These are phyloP conservation scores for Pichia sp. DNA, from an alignment of 1,139 yeast genomes.

Conservation along the genomic window DNA sequence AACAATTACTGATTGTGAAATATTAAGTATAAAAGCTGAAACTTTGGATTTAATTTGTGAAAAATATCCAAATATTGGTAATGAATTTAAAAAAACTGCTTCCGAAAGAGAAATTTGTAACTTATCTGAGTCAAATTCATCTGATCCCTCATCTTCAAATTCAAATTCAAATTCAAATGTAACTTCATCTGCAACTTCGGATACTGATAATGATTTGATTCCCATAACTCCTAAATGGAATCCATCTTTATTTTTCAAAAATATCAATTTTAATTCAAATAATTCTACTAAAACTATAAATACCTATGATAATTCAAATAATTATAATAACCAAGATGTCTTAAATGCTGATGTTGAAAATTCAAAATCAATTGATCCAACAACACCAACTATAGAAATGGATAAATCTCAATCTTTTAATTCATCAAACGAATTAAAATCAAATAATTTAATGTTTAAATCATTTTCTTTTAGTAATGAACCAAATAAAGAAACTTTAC, in stretches of 20 bases:
- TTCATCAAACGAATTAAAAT: background rate
- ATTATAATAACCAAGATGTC: background rate
- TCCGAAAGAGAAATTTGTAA: conserved; percentile 34
- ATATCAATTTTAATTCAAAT: background rate
- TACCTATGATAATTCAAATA: background rate
- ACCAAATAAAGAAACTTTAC: background rate
- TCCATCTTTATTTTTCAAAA: background rate
- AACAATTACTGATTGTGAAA: conserved; percentile 52
- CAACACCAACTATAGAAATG: background rate
- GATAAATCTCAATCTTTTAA: background rate
- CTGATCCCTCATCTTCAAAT: background rate
- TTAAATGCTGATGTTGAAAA: background rate
- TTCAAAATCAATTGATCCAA: background rate
- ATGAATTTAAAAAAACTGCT: conserved; percentile 56
- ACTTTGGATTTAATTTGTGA: conserved; percentile 47
- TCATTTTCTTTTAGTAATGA: conserved; percentile 7
- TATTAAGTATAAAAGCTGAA: conserved; percentile 51
- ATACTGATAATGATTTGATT: too few species aligned
- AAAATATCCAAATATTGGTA: conserved; percentile 51
- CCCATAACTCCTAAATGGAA: background rate
- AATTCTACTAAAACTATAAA: background rate
- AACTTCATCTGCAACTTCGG: too few species aligned
- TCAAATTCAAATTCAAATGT: too few species aligned
- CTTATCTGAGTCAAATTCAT: background rate
- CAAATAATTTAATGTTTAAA: conserved; percentile 6